Evolutionary conservation across 2,329 filamentous ascomycete species (phyloP).

Genomic region (Colletotrichum sp.): DNA sequence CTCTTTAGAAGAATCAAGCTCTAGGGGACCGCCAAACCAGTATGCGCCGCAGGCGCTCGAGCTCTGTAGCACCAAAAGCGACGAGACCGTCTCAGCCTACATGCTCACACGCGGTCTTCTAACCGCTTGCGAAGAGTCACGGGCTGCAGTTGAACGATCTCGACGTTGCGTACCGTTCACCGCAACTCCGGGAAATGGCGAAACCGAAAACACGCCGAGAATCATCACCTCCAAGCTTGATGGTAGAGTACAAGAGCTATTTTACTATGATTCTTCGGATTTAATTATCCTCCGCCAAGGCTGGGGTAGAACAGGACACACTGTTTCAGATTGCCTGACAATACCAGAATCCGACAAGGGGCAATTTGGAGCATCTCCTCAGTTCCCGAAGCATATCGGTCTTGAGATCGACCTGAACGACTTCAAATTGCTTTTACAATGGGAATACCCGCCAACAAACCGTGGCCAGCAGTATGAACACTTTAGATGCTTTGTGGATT

Average conservation of each 20-base stretch:
- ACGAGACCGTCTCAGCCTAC: background rate
- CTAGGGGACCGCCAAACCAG: no score
- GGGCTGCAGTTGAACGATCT: background rate
- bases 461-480: background rate
- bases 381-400: background rate
- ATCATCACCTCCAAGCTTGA: background rate
- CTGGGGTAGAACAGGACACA: background rate
- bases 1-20: background rate
- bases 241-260: background rate
- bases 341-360: background rate
- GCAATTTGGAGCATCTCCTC: background rate
- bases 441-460: background rate
- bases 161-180: background rate
- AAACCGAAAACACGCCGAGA: background rate
- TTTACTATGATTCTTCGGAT: background rate
- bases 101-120: background rate
- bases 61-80: background rate
- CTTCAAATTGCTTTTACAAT: background rate
- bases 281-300: background rate
- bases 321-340: rapidly evolving
- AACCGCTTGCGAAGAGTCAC: background rate
- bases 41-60: background rate
- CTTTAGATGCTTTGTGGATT: background rate
- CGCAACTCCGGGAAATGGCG: no score
- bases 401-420: background rate